Evolutionary conservation across 176 grass and related monocot species (phyloP).

Genomic region (Bolboschoenus planiculmis): DNA sequence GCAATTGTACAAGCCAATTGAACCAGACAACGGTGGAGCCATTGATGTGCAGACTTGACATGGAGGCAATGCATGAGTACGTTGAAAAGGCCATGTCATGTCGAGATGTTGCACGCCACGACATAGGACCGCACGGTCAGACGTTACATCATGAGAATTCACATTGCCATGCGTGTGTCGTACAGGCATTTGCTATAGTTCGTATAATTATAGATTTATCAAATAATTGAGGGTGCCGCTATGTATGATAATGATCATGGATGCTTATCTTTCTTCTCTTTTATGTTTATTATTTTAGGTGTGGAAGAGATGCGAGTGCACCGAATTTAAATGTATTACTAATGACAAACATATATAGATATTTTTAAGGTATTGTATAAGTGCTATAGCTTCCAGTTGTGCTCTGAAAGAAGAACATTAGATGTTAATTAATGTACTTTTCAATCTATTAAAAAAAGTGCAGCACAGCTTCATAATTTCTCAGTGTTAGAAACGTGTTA

Average conservation of each 20-base stretch:
- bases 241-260: neutral
- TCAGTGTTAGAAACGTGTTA: neutral
- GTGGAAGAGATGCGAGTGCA: neutral
- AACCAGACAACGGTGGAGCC: constrained; percentile 23
- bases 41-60: constrained; percentile 13
- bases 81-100: constrained; percentile 1
- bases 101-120: neutral
- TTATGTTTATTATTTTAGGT: neutral
- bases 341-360: neutral
- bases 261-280: neutral
- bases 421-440: neutral
- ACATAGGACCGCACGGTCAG: neutral
- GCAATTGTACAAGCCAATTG: constrained; percentile 12
- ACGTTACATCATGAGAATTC: neutral
- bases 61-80: neutral
- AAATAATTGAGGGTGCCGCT: neutral
- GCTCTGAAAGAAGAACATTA: neutral
- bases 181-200: neutral
- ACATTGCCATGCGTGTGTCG: neutral
- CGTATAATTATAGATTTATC: neutral
- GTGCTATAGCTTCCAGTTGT: neutral
- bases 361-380: neutral
- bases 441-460: neutral
- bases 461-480: neutral
- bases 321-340: neutral